phyloP scores from a whole-genome alignment of 768 basidiomycete genomes.

The Panaeolus papilionaceus region DNA sequence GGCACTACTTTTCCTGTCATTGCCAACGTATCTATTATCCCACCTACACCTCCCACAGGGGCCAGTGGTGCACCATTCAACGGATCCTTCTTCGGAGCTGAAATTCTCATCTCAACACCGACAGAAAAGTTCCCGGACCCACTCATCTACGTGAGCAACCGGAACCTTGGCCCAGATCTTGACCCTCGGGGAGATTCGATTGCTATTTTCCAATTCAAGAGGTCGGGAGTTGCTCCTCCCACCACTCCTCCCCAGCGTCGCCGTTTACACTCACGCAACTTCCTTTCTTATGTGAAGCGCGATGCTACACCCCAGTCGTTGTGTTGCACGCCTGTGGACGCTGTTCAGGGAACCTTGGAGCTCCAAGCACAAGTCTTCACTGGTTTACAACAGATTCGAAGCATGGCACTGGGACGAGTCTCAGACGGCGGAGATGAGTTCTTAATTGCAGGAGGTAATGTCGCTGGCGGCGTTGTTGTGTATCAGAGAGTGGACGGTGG shows the following conservation, averaged over 20 bases:
- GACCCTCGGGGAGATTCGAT: constrained; percentile 65
- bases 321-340: constrained; percentile 6
- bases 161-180: constrained; percentile 48
- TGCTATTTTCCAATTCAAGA: constrained; percentile 55
- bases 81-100: constrained; percentile 54
- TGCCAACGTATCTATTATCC: constrained; percentile 55
- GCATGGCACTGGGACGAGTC: constrained; percentile 60
- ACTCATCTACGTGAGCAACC: constrained; percentile 68
- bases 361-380: constrained; percentile 60
- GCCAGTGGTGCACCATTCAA: constrained; percentile 20
- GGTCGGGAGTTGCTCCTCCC: not conserved
- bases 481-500: constrained; percentile 59
- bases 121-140: constrained; percentile 50
- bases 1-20: constrained; percentile 54
- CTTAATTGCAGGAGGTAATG: constrained; percentile 52
- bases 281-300: not conserved
- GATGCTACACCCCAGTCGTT: not conserved
- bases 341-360: constrained; percentile 30
- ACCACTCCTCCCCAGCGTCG: not conserved
- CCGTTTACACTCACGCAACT: not conserved
- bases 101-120: constrained; percentile 61
- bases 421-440: constrained; percentile 48
- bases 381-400: constrained; percentile 63
- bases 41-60: constrained; percentile 30
- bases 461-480: constrained; percentile 61